Evolutionary conservation across 371 early-diverging fungal genomes (phyloP), one percentile per base, ranked within the genome.

Genomic region (Lichtheimia ornata): DNA sequence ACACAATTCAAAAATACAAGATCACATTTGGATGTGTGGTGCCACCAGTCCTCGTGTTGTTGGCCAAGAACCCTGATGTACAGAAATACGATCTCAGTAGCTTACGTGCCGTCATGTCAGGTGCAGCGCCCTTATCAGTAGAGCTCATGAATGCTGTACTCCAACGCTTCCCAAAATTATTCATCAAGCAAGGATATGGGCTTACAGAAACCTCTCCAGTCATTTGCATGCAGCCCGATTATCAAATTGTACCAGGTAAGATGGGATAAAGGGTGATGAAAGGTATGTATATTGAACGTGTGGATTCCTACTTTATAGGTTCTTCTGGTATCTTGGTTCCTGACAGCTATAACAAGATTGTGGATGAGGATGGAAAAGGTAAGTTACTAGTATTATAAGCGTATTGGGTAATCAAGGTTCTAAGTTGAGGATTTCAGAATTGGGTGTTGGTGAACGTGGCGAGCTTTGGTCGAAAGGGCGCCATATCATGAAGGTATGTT

Each of bases 401-500:
- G 47, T 9, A 11, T 47, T 47, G 47, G 45, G 12, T 18, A 22
- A 27, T 53, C 15, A 6, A 13, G 0, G 22, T 9, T 13, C 13
- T 22, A 9, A 9, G 11, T 35, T 6, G 9, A 9, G 5, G 15
- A 9, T 15, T 13, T 1, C 61, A 85, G 86, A 83, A 58, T 70
- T 87, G 14, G 82, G 84, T 4, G 61, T 64, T 4, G 79, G 78
- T 18, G 66, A 87, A 50, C 59, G 62, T 2, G 92, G 94, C 27
- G 93, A 92, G 67, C 72, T 94, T 50, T 86, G 92, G 74, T 53
- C 93, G 49, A 84, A 88, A 30, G 91, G 95, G 0, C 90, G 93
- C 5, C 92, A 90, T 67, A 71, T 91, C 14, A 92, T 93, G 93
- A 78, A 80, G 68, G 75, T 59, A 63, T 41, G 42, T 47, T 44